Evolutionary conservation across 2,329 filamentous ascomycete species (phyloP), one percentile per base, ranked within the genome.

Genomic region (Colletotrichum liriopes): DNA sequence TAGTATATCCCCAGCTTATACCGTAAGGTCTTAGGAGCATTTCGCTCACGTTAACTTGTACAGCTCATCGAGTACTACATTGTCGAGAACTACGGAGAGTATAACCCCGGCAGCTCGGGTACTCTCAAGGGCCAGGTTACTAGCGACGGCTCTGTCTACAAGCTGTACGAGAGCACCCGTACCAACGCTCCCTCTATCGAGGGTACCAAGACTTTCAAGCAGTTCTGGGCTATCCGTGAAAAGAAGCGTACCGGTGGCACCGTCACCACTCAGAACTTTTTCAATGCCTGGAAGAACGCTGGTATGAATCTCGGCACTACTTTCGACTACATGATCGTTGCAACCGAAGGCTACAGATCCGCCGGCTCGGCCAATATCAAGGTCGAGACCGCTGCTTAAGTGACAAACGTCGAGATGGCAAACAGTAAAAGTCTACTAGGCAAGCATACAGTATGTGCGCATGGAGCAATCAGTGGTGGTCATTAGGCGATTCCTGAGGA

Each of bases 311-410:
- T 90, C 14, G 88, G 88, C 3, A 81, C 74, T 49, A 81, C 84
- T 74, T 72, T 72, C 12, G 81, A 89, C 78, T 90, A 90, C 78
- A 84, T 86, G 82, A 88, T 90, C 72, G 79, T 89, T 26, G 87
- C 87, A 18, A 86, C 86, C 0, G 88, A 89, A 78, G 87, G 86
- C 4, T 88, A 88, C 78, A 79, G 82, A 72, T 87, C 86, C 79
- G 83, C 81, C 71, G 87, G 88, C 0, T 82, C 79, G 62, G 82
- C 87, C 52, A 79, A 76, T 59, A 87, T 89, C 72, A 87, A 82
- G 62, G 85, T 88, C 75, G 74, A 74, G 73, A 68, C 71, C 11
- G 64, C 71, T 3, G 63, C 71, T 29, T 72, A 45, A 73, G n/a
- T 11, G 39, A 20, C 32, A 26, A 8, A 65, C 1, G 16, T 2